Evolutionary conservation across 768 basidiomycete species (phyloP).

Genomic region (Solioccasus polychromus): DNA sequence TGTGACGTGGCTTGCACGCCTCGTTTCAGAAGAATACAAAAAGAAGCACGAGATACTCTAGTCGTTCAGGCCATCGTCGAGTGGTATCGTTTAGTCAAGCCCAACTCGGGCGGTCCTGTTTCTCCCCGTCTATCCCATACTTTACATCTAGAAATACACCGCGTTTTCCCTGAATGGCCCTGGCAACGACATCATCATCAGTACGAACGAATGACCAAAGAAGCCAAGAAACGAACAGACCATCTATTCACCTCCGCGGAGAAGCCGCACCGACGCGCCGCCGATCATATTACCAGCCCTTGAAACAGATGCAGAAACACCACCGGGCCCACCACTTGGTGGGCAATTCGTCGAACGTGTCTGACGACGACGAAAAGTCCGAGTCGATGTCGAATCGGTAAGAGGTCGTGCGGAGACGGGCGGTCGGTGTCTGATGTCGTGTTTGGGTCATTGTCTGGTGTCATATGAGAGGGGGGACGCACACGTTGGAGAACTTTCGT

Average conservation of each 20-base stretch:
- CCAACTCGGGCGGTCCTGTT: too few relatives aligned
- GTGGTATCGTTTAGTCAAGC: too few relatives aligned
- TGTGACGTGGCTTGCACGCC: too few relatives aligned
- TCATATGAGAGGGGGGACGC: background rate
- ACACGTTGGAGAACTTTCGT: slow-evolving; percentile 9
- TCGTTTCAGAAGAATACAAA: too few relatives aligned
- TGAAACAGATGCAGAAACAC: slow-evolving; percentile 22
- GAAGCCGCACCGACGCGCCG: slow-evolving; percentile 1
- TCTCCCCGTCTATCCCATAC: too few relatives aligned
- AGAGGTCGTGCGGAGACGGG: slow-evolving; percentile 8
- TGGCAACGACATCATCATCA: background rate
- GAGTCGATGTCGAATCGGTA: slow-evolving; percentile 25
- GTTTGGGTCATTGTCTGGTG: background rate
- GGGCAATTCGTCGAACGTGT: slow-evolving; percentile 21
- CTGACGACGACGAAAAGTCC: slow-evolving; percentile 23
- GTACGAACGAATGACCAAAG: background rate
- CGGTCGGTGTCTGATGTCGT: slow-evolving; percentile 9
- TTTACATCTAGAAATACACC: too few relatives aligned
- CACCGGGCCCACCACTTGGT: slow-evolving; percentile 20
- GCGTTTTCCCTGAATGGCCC: too few relatives aligned
- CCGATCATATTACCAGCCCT: slow-evolving; percentile 18
- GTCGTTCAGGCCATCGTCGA: too few relatives aligned
- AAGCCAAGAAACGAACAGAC: background rate
- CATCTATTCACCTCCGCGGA: slow-evolving; percentile 14
- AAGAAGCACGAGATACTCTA: too few relatives aligned